Evolutionary conservation across 2,329 filamentous ascomycete species (phyloP).

Genomic region (Aspergillus caelatus): DNA sequence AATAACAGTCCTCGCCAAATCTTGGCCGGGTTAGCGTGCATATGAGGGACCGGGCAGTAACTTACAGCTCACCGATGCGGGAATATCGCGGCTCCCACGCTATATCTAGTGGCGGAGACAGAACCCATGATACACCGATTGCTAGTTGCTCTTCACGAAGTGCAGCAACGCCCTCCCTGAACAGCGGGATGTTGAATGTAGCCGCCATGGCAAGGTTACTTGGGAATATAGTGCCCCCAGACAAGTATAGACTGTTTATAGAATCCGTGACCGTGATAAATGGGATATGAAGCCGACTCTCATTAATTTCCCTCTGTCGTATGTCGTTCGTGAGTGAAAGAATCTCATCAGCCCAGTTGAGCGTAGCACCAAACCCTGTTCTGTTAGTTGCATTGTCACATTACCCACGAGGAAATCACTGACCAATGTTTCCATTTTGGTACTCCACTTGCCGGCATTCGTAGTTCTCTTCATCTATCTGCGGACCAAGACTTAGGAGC

Average conservation of each 20-base stretch:
- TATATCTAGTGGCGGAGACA: background rate
- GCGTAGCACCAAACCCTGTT: background rate
- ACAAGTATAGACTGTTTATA: background rate
- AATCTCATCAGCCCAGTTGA: background rate
- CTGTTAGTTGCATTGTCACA: background rate
- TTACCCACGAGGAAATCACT: background rate
- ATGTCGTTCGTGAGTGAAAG: background rate
- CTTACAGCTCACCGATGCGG: background rate
- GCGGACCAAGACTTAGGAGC: background rate
- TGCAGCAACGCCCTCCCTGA: background rate
- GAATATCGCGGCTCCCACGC: background rate
- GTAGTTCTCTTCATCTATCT: background rate
- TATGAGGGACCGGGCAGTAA: background rate
- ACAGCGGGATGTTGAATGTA: background rate
- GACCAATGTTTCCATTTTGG: background rate
- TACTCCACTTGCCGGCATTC: background rate
- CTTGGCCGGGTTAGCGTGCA: background rate
- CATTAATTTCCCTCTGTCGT: background rate
- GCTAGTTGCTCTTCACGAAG: background rate
- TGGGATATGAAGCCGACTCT: background rate
- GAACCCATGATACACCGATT: background rate
- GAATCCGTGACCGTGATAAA: background rate
- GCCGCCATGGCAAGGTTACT: background rate
- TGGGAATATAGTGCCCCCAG: background rate
- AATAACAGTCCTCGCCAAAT: background rate